These are phyloP conservation scores for Quercus gilva DNA, from an alignment of 306 rosid genomes.

Conservation along the genomic window DNA sequence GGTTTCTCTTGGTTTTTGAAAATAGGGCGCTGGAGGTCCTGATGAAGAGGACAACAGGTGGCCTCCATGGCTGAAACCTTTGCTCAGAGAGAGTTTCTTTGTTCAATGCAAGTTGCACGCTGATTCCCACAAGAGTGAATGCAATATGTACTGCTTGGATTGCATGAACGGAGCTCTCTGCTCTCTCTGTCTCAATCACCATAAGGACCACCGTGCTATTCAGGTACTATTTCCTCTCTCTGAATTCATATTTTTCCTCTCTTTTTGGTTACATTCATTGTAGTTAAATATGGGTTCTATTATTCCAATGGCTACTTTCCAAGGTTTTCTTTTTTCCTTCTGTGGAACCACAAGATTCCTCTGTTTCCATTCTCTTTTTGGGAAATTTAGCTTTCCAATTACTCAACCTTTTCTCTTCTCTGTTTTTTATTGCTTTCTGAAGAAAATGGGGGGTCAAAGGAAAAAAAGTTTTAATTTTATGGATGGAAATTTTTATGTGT, in stretches of 20 bases:
- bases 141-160: conserved; percentile 97
- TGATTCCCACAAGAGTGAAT: conserved; percentile 94
- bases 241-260: neutral
- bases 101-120: conserved; percentile 91
- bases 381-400: neutral
- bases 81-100: conserved; percentile 76
- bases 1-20: neutral
- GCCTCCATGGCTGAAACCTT: conserved; percentile 99
- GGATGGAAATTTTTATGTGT: no score
- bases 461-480: neutral
- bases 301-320: neutral
- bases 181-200: conserved; percentile 77
- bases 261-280: conserved; percentile 22
- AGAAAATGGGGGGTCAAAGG: neutral
- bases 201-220: conserved; percentile 86
- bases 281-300: conserved; percentile 14
- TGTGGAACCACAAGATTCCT: conserved; percentile 9
- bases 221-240: conserved; percentile 47
- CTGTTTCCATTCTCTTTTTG: conserved; percentile 8
- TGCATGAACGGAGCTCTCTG: conserved; percentile 93
- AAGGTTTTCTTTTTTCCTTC: conserved; percentile 15
- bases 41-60: conserved; percentile 84
- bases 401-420: neutral
- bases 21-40: conserved; percentile 87
- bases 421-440: neutral